A percentile compares a stretch with the other conserved stretches of the same genome.
These are phyloP conservation scores for Coelastrella sp. DNA, from an alignment of 139 green algal species.

Conservation along the genomic window DNA sequence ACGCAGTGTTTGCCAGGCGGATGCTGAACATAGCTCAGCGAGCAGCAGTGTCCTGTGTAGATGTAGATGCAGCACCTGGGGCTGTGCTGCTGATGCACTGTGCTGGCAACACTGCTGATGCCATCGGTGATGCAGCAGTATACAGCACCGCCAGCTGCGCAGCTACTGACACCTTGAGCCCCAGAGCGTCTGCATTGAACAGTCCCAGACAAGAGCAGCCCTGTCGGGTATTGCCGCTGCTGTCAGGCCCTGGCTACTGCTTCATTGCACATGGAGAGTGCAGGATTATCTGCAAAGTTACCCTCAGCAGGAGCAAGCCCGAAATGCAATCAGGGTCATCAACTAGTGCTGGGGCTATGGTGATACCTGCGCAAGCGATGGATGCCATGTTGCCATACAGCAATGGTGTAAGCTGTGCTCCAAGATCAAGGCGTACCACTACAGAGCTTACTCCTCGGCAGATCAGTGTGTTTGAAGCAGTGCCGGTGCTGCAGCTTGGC, in stretches of 20 bases:
- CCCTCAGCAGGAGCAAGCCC: neutral
- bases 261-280: neutral
- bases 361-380: no score
- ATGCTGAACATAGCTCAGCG: neutral
- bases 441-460: neutral
- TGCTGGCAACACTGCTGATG: neutral
- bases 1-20: neutral
- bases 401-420: neutral
- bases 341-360: neutral
- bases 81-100: neutral
- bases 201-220: neutral
- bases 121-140: neutral
- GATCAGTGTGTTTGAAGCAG: neutral
- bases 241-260: neutral
- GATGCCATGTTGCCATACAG: no score
- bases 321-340: neutral
- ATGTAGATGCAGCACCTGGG: neutral
- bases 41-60: neutral
- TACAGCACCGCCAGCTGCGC: neutral
- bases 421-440: neutral
- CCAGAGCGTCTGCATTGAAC: neutral
- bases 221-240: neutral
- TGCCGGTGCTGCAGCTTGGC: neutral
- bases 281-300: neutral
- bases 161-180: neutral